Evolutionary conservation across 495 filamentous ascomycete genomes (phyloP), one percentile per base, ranked within the genome.

Genomic region (Diplogelasinospora grovesii): DNA sequence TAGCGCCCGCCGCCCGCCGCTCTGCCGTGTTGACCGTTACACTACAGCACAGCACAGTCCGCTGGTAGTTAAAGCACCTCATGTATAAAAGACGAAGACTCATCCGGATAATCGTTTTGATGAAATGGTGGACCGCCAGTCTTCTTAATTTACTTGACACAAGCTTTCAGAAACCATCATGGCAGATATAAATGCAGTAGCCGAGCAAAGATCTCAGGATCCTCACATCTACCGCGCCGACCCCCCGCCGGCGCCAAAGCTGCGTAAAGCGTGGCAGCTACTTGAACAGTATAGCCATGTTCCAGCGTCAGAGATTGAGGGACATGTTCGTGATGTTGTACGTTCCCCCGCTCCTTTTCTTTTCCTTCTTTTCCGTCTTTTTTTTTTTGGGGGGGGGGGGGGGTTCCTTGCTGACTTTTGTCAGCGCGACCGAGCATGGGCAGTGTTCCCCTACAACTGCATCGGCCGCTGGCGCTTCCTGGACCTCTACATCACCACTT

Each of bases 311-410:
- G 52, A 71, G 19, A 55, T 75, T 33, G 52, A 74, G 16, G 43
- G 60, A 6, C 73, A 76, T 59, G 57, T 77, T 29, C 60, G 59
- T 11, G 45, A 57, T 24, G 52, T 75, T 38, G 73, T 77, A 52
- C 31, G 60, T 60, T 4, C 14, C 10, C n/a, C 36, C 10, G 10
- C 18, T 16, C 36, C 18, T 10, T 6, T 24, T 28, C n/a, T n/a
- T n/a, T 26, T 27, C 37, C 7, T 22, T 18, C 8, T 8, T 22
- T 34, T 32, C 5, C 24, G 23, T 25, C 14, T 18, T 18, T 8
- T 5, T 8, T 10, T 19, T 14, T 8, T 10, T 6, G 15, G 9
- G 27, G n/a, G n/a, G n/a, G n/a, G n/a, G n/a, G n/a, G n/a, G n/a
- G n/a, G n/a, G n/a, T n/a, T n/a, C n/a, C n/a, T n/a, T n/a, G n/a